These are phyloP conservation scores for Lolium rigidum DNA, from an alignment of 176 grass and related monocot genomes.

Conservation along the genomic window DNA sequence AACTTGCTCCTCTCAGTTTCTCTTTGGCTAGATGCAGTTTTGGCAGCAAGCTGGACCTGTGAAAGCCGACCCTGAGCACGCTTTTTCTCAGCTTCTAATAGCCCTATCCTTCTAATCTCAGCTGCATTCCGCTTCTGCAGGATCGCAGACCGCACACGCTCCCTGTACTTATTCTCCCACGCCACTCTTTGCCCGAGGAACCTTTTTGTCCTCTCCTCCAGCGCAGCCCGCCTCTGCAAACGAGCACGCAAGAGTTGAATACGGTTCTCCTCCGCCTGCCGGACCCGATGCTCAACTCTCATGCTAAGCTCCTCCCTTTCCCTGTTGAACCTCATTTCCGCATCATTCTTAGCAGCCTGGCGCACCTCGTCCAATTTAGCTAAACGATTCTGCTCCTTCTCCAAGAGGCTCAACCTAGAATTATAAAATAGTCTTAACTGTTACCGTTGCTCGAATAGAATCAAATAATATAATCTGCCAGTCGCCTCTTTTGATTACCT, in stretches of 20 bases:
- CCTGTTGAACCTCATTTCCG: conserved; percentile 69
- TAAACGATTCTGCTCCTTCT: conserved; percentile 73
- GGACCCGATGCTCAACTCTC: conserved; percentile 66
- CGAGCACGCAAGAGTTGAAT: conserved; percentile 67
- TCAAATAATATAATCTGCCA: neutral
- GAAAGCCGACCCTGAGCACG: conserved; percentile 62
- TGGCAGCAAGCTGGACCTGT: conserved; percentile 64
- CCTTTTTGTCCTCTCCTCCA: conserved; percentile 72
- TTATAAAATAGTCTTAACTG: neutral
- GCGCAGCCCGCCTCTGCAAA: conserved; percentile 67
- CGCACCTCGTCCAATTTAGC: conserved; percentile 71
- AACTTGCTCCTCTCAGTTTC: conserved; percentile 73
- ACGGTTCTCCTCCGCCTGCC: conserved; percentile 75
- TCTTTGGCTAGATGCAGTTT: conserved; percentile 58
- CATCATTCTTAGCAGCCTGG: conserved; percentile 78
- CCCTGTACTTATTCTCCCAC: conserved; percentile 78
- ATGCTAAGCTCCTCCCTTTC: conserved; percentile 74
- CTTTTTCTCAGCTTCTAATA: conserved; percentile 79
- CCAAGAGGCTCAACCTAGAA: conserved; percentile 74
- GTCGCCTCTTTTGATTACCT: conserved; percentile 55
- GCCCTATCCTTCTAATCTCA: conserved; percentile 65
- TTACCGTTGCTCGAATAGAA: conserved; percentile 12
- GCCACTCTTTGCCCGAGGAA: conserved; percentile 61
- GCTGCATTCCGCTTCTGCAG: conserved; percentile 77
- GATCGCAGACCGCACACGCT: conserved; percentile 76